A percentile compares a stretch with the other conserved stretches of the same genome.
phyloP scores from a whole-genome alignment of 306 rosid species.

The Lotus japonicus region DNA sequence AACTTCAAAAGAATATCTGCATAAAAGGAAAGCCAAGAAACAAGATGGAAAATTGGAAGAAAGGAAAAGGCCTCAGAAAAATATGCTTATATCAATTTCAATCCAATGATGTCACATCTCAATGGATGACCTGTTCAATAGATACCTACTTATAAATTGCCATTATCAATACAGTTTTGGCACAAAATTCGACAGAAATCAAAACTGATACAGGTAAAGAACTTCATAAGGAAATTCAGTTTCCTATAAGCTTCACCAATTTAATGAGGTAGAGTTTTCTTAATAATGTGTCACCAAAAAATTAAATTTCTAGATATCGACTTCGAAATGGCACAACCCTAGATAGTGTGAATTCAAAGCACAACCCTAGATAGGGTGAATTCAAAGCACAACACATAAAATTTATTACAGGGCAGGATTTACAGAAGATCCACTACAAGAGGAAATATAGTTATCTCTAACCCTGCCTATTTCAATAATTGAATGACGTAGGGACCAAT shows the following conservation, averaged over 20 bases:
- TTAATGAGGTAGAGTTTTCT: not conserved
- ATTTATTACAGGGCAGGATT: not conserved
- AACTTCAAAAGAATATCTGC: too few species aligned
- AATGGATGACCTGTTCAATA: not conserved
- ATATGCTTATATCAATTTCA: too few species aligned
- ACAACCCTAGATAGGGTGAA: not conserved
- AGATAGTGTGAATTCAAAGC: not conserved
- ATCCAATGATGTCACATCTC: not conserved
- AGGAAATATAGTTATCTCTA: not conserved
- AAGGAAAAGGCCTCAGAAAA: too few species aligned
- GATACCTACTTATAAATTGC: not conserved
- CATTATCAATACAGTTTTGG: not conserved
- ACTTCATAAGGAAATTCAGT: not conserved
- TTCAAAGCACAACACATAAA: not conserved
- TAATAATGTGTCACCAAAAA: not conserved
- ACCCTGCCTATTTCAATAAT: constrained; percentile 14
- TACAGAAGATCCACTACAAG: constrained; percentile 2
- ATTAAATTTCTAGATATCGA: not conserved
- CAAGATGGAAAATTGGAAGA: not conserved
- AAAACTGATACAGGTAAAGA: not conserved
- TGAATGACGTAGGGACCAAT: constrained; percentile 5
- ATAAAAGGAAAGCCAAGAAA: not conserved
- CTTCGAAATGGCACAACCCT: not conserved
- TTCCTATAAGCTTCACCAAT: not conserved
- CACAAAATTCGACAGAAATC: not conserved